Conservation (phyloP, 805 yeast genomes). For the Starmerella apicola region DNA sequence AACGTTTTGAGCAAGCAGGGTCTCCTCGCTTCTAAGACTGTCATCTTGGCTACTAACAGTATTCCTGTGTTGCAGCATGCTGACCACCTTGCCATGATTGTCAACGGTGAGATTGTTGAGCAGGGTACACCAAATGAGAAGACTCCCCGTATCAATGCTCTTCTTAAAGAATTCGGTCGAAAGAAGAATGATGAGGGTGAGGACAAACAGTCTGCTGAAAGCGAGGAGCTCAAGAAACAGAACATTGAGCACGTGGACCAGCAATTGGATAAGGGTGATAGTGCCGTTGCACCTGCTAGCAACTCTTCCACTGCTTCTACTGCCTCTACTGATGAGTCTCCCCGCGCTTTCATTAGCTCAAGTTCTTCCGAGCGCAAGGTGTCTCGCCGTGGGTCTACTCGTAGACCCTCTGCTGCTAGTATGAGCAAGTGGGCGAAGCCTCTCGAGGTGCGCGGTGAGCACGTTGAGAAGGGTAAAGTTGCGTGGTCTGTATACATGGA, state of each 20-base stretch:
- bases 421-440: constrained; percentile 26
- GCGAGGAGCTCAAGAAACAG: not conserved
- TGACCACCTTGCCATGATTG: constrained; percentile 52
- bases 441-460: constrained; percentile 42
- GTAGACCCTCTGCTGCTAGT: constrained; percentile 56
- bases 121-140: constrained; percentile 22
- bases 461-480: constrained; percentile 85
- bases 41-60: constrained; percentile 74
- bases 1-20: constrained; percentile 74
- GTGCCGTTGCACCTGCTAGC: not conserved
- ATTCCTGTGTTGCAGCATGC: constrained; percentile 73
- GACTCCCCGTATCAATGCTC: constrained; percentile 13
- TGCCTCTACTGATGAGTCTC: constrained; percentile 18
- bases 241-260: too few relatives aligned
- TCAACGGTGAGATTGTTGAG: constrained; percentile 35
- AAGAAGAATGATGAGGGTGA: not conserved
- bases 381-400: constrained; percentile 24
- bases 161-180: constrained; percentile 19
- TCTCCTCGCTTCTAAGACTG: constrained; percentile 58
- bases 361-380: not conserved
- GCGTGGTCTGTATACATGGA: constrained; percentile 72
- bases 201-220: not conserved
- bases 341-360: constrained; percentile 18
- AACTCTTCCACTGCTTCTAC: not conserved
- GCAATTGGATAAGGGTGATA: not conserved